Evolutionary conservation across 1,284 basidiomycete species (phyloP), one percentile per base, ranked within the genome.

Genomic region (Gomphus bonarii): DNA sequence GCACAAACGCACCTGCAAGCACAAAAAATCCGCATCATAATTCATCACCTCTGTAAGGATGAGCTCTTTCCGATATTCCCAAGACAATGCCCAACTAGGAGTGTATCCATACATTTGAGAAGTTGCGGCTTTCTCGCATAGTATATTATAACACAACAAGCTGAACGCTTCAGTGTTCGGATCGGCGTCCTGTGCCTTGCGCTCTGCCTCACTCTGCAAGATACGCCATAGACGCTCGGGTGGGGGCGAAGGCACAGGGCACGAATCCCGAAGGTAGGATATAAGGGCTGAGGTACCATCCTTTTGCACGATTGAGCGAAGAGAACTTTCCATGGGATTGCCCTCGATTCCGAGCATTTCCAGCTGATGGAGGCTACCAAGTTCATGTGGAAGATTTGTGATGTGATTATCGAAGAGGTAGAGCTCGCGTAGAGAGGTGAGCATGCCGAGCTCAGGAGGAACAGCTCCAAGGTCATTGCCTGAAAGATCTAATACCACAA

Each of bases 381-480:
- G 77, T 69, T 99, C 92, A 0, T 80, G 76, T 1, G 95, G 95
- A 11, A 99, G 78, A 0, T 83, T 86, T 44, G 81, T 75, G 43
- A 99, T 73, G 64, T 88, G 84, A 71, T 99, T 99, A 76, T 99
- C 95, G 68, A 98, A 99, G 25, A 98, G 74, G 65, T 94, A 91
- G 40, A 99, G 76, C 69, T 98, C 95, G 70, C 91, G 92, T 51
- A 99, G 75, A 62, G 84, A 82, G 30, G 87, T 91, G 61, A 98
- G 75, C 81, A 97, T 88, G 54, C 95, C 97, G 31, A 99, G 73
- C 69, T 98, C 95, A 6, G 87, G 78, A 1, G 95, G 92, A 5
- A 99, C 73, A 3, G 80, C 73, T 16, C 78, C 71, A 54, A 99
- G 80, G 65, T 82, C 84, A 71, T 99, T 99, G 56, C 86, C 88